Conservation (phyloP, 2,329 filamentous ascomycete genomes). For the Hortaea werneckii region DNA sequence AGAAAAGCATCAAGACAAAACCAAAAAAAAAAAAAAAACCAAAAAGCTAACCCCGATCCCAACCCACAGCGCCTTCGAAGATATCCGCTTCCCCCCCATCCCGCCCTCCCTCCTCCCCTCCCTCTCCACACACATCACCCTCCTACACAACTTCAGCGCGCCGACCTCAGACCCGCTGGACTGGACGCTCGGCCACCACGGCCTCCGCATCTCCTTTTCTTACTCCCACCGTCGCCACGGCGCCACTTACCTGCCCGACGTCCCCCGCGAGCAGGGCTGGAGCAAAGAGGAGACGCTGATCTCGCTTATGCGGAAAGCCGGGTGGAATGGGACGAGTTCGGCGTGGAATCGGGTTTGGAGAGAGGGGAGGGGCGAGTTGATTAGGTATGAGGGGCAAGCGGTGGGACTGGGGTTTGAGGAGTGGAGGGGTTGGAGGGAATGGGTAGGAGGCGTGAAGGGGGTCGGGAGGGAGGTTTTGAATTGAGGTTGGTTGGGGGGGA, state of each 20-base stretch:
- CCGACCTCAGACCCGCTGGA: conserved; percentile 57
- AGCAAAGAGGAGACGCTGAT: conserved; percentile 82
- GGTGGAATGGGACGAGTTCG: conserved; percentile 58
- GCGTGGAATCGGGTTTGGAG: conserved; percentile 53
- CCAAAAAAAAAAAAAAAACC: too few species aligned
- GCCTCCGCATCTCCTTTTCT: conserved; percentile 76
- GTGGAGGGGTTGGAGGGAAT: conserved; percentile 71
- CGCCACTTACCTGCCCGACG: conserved; percentile 85
- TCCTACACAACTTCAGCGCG: conserved; percentile 56
- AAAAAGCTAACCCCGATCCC: too few species aligned
- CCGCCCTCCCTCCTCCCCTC: conserved; percentile 56
- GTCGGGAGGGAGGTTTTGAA: too few species aligned
- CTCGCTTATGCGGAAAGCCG: conserved; percentile 87
- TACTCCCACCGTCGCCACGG: conserved; percentile 64
- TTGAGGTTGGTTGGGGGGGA: too few species aligned
- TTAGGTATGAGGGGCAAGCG: conserved; percentile 80
- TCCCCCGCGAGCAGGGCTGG: conserved; percentile 89
- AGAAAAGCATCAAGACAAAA: too few species aligned
- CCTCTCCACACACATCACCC: conserved; percentile 63
- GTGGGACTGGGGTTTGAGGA: conserved; percentile 59
- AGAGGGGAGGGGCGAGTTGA: conserved; percentile 61
- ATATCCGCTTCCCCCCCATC: conserved; percentile 52
- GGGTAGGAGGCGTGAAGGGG: too few species aligned
- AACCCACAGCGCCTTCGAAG: conserved; percentile 55
- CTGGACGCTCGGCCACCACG: conserved; percentile 80